These are phyloP conservation scores for Zalaria sp. DNA, from an alignment of 2,329 filamentous ascomycete species.

Conservation along the genomic window DNA sequence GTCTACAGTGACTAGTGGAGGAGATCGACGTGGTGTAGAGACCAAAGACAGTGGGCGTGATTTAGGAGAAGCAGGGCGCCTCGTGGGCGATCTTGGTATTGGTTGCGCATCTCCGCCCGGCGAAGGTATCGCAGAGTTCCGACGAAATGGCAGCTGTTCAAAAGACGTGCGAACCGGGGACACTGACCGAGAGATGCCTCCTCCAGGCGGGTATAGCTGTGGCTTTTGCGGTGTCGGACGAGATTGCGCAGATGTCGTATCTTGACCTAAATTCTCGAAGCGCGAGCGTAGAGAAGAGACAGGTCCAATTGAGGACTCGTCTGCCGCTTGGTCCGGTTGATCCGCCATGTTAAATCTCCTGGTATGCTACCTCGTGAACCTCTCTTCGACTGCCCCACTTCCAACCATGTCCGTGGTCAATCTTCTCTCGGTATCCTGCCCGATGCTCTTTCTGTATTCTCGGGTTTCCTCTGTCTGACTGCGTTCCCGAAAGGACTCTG, in stretches of 20 bases:
- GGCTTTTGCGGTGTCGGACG: background rate
- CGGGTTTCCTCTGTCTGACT: too few species aligned
- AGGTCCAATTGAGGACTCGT: conserved; percentile 67
- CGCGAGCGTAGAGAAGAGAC: conserved; percentile 69
- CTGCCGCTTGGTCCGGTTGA: conserved; percentile 40
- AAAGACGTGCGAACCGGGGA: conserved; percentile 18
- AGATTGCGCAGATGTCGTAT: conserved; percentile 8
- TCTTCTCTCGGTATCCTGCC: background rate
- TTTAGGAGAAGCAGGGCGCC: conserved; percentile 21
- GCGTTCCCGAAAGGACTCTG: too few species aligned
- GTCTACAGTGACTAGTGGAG: conserved; percentile 54
- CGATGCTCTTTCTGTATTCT: too few species aligned
- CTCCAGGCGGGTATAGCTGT: background rate
- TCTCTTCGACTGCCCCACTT: too few species aligned
- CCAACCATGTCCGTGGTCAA: conserved; percentile 7
- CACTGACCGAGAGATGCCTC: conserved; percentile 1
- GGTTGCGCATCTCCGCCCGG: too few species aligned
- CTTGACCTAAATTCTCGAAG: conserved; percentile 56
- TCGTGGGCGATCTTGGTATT: conserved; percentile 4
- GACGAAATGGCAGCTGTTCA: conserved; percentile 11
- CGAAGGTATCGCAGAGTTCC: too few species aligned
- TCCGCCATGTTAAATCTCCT: conserved; percentile 10
- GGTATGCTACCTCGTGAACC: too few species aligned
- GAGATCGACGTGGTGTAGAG: conserved; percentile 33
- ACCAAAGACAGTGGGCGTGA: conserved; percentile 35